Evolutionary conservation across 2,329 filamentous ascomycete genomes (phyloP).

Genomic region (Albophoma yamanashiensis): DNA sequence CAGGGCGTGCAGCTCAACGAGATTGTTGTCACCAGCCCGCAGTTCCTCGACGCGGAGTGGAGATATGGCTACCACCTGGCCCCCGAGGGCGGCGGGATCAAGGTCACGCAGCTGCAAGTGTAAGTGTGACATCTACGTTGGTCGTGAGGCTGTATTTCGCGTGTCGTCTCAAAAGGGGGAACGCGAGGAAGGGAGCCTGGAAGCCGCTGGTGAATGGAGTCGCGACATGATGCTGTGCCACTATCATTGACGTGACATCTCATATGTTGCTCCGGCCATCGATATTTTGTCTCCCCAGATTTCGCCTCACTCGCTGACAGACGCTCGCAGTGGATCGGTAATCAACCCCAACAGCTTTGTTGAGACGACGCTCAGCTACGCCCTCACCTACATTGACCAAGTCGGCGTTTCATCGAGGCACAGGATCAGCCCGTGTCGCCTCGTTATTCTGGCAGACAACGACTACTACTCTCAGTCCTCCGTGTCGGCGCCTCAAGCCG

Average conservation of each 20-base stretch:
- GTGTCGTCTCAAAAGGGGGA: background rate
- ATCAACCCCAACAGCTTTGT: constrained; percentile 68
- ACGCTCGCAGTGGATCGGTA: constrained; percentile 27
- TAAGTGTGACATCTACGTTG: constrained; percentile 36
- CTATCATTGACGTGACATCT: too few relatives aligned
- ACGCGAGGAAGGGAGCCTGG: background rate
- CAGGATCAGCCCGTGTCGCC: constrained; percentile 55
- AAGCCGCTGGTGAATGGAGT: background rate
- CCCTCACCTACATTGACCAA: constrained; percentile 65
- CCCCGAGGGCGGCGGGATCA: constrained; percentile 65
- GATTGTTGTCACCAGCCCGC: constrained; percentile 82
- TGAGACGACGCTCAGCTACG: constrained; percentile 82
- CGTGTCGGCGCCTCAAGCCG: constrained; percentile 15
- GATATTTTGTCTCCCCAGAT: background rate
- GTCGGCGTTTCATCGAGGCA: constrained; percentile 23
- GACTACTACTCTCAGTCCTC: constrained; percentile 77
- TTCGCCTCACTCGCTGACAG: background rate
- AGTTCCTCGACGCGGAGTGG: constrained; percentile 83
- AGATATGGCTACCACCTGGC: constrained; percentile 68
- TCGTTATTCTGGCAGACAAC: constrained; percentile 88
- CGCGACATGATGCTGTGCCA: background rate
- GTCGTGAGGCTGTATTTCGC: background rate
- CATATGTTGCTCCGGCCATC: background rate
- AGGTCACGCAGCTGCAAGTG: constrained; percentile 69
- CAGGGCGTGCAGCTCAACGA: constrained; percentile 55